Conservation (phyloP, 2,329 filamentous ascomycete species). For the Cryphonectria nitschkei region DNA sequence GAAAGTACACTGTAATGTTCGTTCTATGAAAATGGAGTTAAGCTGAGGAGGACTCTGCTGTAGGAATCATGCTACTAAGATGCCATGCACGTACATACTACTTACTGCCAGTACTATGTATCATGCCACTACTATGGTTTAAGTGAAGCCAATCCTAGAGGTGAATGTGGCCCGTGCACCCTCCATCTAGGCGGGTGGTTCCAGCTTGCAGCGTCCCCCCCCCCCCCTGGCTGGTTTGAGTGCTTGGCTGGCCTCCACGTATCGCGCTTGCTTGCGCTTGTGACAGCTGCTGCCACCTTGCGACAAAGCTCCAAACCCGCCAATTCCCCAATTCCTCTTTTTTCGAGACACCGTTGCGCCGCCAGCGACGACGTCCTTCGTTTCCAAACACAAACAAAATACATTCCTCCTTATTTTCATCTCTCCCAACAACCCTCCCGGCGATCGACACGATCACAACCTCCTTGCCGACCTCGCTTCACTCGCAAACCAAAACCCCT, state of each 20-base stretch:
- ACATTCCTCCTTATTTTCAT: background rate
- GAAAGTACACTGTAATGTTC: background rate
- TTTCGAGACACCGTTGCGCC: constrained; percentile 17
- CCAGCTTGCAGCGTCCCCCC: constrained; percentile 2
- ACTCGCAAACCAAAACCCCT: background rate
- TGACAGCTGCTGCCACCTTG: constrained; percentile 23
- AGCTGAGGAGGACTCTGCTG: too few relatives aligned
- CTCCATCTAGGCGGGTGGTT: background rate
- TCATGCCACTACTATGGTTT: background rate
- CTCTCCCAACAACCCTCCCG: background rate
- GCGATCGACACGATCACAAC: background rate
- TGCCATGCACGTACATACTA: background rate
- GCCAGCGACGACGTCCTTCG: background rate
- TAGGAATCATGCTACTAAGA: too few relatives aligned
- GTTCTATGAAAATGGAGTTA: background rate
- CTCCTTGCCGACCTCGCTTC: background rate
- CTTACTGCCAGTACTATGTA: background rate
- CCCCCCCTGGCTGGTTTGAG: background rate
- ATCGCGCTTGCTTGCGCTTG: constrained; percentile 16
- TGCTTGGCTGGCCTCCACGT: constrained; percentile 9
- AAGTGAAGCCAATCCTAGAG: background rate
- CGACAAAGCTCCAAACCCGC: constrained; percentile 5
- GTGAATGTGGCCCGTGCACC: constrained; percentile 16
- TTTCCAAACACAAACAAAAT: background rate
- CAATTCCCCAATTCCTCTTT: background rate